Conservation (phyloP, 1,139 yeast genomes). For the Scheffersomyces cryptocercus region DNA sequence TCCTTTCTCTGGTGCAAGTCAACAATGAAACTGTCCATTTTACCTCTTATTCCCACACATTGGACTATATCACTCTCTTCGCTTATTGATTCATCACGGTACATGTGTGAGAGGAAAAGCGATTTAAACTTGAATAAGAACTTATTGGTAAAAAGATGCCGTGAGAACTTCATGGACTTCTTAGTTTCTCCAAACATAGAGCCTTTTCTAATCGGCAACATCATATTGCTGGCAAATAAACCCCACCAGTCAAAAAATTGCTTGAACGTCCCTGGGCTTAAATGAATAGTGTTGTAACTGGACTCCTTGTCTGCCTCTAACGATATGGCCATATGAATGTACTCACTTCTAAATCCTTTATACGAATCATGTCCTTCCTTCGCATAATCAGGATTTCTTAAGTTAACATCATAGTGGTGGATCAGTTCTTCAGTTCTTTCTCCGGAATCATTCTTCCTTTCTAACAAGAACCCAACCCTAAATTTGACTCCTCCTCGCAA, state of each 20-base stretch:
- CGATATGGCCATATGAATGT: constrained; percentile 74
- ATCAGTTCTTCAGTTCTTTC: constrained; percentile 52
- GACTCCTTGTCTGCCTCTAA: constrained; percentile 51
- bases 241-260: constrained; percentile 50
- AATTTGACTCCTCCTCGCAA: constrained; percentile 63
- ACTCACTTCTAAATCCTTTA: constrained; percentile 74
- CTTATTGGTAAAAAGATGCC: constrained; percentile 42
- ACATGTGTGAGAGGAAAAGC: constrained; percentile 43
- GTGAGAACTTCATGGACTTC: constrained; percentile 41
- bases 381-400: constrained; percentile 65
- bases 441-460: constrained; percentile 40
- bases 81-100: constrained; percentile 22
- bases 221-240: constrained; percentile 43
- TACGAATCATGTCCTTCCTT: constrained; percentile 68
- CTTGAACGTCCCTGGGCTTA: constrained; percentile 39
- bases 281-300: constrained; percentile 44
- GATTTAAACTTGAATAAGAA: constrained; percentile 41
- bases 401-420: constrained; percentile 71
- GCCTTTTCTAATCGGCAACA: constrained; percentile 44
- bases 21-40: constrained; percentile 39
- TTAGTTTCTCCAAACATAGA: constrained; percentile 39
- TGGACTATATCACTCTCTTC: constrained; percentile 27
- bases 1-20: constrained; percentile 48
- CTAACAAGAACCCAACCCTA: constrained; percentile 59
- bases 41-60: constrained; percentile 44